These are phyloP conservation scores for Alloteropsis semialata DNA, from an alignment of 176 grass and related monocot species.

Conservation along the genomic window DNA sequence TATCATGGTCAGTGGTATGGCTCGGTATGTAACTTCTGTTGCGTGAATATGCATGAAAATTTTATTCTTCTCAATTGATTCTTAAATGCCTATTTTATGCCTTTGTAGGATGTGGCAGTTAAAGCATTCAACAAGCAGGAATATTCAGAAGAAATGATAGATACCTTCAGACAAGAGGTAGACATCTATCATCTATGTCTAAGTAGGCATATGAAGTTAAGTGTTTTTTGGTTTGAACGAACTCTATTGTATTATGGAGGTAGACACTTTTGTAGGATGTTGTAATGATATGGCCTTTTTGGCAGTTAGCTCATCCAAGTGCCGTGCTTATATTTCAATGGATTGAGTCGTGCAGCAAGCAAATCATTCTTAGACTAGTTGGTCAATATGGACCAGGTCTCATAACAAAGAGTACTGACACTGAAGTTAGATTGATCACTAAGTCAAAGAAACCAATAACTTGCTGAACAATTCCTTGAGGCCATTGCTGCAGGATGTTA, in stretches of 20 bases:
- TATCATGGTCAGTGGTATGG: slow-evolving; percentile 90
- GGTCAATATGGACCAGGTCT: not conserved
- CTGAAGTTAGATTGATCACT: not conserved
- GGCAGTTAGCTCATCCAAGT: not conserved
- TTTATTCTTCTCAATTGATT: not conserved
- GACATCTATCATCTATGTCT: slow-evolving; percentile 23
- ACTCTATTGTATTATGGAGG: not conserved
- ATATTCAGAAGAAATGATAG: slow-evolving; percentile 88
- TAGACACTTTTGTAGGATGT: not conserved
- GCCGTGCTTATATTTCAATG: not conserved
- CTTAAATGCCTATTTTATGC: not conserved
- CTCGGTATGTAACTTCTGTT: slow-evolving; percentile 61
- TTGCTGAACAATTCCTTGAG: not conserved
- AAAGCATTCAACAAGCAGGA: slow-evolving; percentile 90
- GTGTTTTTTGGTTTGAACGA: not conserved
- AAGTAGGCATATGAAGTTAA: not conserved
- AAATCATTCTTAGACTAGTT: not conserved
- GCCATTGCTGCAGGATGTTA: not conserved
- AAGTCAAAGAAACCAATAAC: not conserved
- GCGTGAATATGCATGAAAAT: slow-evolving; percentile 25
- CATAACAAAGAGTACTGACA: not conserved
- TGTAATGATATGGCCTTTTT: not conserved
- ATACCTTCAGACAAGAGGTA: slow-evolving; percentile 95
- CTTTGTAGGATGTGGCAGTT: slow-evolving; percentile 82
- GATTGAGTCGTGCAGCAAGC: not conserved